These are phyloP conservation scores for Solanum corneliomulleri DNA, from an alignment of 257 asterid species.

Conservation along the genomic window DNA sequence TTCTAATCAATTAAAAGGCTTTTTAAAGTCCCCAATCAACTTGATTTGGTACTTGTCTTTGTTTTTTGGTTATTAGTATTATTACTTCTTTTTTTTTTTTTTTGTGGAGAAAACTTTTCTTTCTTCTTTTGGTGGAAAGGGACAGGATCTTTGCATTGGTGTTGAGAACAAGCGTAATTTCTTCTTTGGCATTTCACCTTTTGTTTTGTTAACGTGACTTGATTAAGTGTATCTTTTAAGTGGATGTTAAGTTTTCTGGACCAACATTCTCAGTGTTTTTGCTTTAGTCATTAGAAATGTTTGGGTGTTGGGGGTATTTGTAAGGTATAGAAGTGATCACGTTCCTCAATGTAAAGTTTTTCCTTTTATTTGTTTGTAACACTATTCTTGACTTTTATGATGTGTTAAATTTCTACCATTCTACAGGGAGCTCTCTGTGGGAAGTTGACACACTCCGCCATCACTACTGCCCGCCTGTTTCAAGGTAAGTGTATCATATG, in stretches of 20 bases:
- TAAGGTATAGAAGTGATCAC: background rate
- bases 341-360: background rate
- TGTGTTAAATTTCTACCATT: conserved; percentile 6
- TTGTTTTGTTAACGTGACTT: background rate
- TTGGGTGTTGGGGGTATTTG: background rate
- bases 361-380: background rate
- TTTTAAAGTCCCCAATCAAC: background rate
- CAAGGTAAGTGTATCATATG: conserved; percentile 36
- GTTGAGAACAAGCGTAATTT: background rate
- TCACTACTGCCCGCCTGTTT: conserved; percentile 82
- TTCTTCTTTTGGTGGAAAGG: background rate
- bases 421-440: conserved; percentile 90
- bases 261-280: background rate
- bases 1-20: background rate
- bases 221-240: background rate
- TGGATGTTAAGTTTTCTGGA: background rate
- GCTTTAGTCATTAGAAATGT: background rate
- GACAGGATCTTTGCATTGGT: background rate
- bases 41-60: background rate
- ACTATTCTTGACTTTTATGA: background rate
- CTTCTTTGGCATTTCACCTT: background rate
- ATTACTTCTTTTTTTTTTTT: background rate
- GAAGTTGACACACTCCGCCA: conserved; percentile 79
- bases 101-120: background rate
- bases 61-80: background rate